These are phyloP conservation scores for Eutypa lata DNA, from an alignment of 2,329 filamentous ascomycete species.

Conservation along the genomic window DNA sequence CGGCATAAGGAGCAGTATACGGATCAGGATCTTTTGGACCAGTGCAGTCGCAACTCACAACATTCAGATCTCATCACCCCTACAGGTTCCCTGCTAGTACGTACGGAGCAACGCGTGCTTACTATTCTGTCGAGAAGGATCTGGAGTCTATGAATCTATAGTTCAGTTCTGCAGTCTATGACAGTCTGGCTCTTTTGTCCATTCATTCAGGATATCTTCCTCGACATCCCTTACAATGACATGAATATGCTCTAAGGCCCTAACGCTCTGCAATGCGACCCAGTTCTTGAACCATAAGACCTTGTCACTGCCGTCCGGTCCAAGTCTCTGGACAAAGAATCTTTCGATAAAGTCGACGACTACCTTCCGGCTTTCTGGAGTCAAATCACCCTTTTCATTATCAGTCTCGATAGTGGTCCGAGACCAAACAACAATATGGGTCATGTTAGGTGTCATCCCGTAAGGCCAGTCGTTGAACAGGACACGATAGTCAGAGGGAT, in stretches of 20 bases:
- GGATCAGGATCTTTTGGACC: too few species aligned
- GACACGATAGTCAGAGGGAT: constrained; percentile 62
- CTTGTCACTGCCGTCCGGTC: constrained; percentile 42
- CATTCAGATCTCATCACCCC: neutral
- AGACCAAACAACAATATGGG: constrained; percentile 91
- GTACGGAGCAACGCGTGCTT: too few species aligned
- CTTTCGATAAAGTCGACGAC: constrained; percentile 68
- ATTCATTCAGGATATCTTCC: constrained; percentile 49
- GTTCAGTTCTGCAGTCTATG: constrained; percentile 24
- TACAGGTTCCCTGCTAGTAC: neutral
- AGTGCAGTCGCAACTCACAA: too few species aligned
- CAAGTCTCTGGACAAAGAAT: constrained; percentile 63
- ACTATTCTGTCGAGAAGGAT: neutral
- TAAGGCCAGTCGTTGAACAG: constrained; percentile 95
- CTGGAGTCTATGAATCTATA: neutral
- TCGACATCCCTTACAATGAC: constrained; percentile 60
- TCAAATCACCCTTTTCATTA: constrained; percentile 67
- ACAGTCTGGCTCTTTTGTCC: constrained; percentile 46
- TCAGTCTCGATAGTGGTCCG: constrained; percentile 78
- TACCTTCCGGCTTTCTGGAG: constrained; percentile 57
- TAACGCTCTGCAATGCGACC: constrained; percentile 82
- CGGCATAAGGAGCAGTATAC: constrained; percentile 36
- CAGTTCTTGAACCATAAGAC: constrained; percentile 94
- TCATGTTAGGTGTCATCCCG: constrained; percentile 61
- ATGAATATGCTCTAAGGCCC: constrained; percentile 86